A percentile compares a stretch with the other conserved stretches of the same genome.
Conservation (phyloP, 2,329 filamentous ascomycete genomes). For the Verticillium tricorpus region DNA sequence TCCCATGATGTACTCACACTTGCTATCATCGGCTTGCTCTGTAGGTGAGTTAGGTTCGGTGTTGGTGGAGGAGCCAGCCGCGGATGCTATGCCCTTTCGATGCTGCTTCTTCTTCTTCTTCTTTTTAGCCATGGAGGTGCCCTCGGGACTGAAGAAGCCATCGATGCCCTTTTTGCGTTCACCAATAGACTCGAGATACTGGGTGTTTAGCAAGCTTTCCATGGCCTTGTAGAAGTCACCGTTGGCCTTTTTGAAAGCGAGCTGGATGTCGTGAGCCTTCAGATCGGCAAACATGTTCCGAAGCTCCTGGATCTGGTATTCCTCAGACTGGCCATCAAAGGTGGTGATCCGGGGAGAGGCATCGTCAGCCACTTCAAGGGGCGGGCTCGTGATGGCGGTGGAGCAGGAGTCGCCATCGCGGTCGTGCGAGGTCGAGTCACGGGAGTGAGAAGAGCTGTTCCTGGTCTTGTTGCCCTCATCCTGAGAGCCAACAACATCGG, state of each 20-base stretch:
- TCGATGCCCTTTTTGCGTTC: slow-evolving; percentile 72
- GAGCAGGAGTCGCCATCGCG: slow-evolving; percentile 23
- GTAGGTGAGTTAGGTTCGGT: not conserved
- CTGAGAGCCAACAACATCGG: slow-evolving; percentile 30
- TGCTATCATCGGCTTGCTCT: not conserved
- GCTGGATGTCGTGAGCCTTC: slow-evolving; percentile 59
- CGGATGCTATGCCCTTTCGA: slow-evolving; percentile 1
- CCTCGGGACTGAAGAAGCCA: slow-evolving; percentile 63
- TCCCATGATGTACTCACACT: not conserved
- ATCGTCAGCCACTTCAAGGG: slow-evolving; percentile 5
- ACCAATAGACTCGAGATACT: slow-evolving; percentile 67
- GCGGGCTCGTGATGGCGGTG: slow-evolving; percentile 16
- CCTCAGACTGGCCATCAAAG: slow-evolving; percentile 40
- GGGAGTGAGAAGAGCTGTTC: slow-evolving; percentile 18
- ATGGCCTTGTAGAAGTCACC: slow-evolving; percentile 67
- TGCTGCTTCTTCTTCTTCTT: slow-evolving; percentile 31
- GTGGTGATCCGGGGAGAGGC: slow-evolving; percentile 13
- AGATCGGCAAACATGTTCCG: slow-evolving; percentile 68
- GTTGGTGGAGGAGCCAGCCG: slow-evolving; percentile 7
- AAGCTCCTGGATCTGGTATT: slow-evolving; percentile 61
- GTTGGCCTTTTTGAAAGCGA: slow-evolving; percentile 62
- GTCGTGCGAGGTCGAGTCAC: slow-evolving; percentile 16
- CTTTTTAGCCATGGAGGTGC: slow-evolving; percentile 19
- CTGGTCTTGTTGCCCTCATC: slow-evolving; percentile 19
- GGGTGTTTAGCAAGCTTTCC: slow-evolving; percentile 75